Percentiles rank a stretch among this genome's conserved stretches.
Conservation (phyloP, 306 rosid species). For the Arachis hypogaea region DNA sequence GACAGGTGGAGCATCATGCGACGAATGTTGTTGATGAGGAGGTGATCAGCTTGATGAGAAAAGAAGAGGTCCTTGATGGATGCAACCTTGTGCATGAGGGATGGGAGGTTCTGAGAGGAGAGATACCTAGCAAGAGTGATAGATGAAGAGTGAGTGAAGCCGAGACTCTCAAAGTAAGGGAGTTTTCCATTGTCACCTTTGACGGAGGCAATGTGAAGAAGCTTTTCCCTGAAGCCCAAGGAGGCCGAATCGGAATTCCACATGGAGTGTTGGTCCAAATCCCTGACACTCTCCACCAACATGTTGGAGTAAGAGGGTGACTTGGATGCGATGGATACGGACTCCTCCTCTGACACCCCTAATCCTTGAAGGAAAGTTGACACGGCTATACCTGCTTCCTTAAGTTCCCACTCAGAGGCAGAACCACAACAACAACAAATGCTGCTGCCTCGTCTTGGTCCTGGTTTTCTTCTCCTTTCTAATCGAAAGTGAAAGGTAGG, state of each 20-base stretch:
- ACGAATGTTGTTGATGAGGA: conserved; percentile 58
- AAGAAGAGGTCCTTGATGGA: conserved; percentile 73
- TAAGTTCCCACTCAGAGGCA: conserved; percentile 30
- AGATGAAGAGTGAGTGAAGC: conserved; percentile 74
- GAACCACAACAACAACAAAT: too few relatives aligned
- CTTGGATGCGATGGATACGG: conserved; percentile 53
- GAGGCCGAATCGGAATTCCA: conserved; percentile 40
- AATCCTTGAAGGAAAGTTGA: conserved; percentile 53
- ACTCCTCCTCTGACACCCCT: conserved; percentile 61
- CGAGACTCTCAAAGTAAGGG: conserved; percentile 77
- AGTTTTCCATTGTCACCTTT: conserved; percentile 84
- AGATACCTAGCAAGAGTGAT: conserved; percentile 77
- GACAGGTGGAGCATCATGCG: conserved; percentile 73
- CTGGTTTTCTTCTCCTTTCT: too few relatives aligned
- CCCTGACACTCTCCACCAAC: conserved; percentile 71
- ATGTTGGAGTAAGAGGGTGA: conserved; percentile 63
- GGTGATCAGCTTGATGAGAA: conserved; percentile 45
- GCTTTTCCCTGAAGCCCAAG: conserved; percentile 63
- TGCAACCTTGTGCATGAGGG: conserved; percentile 69
- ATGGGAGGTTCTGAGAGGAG: conserved; percentile 56
- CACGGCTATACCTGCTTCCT: conserved; percentile 58
- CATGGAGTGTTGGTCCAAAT: conserved; percentile 68
- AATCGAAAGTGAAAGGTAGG: too few relatives aligned
- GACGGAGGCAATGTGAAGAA: conserved; percentile 54
- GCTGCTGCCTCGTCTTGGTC: too few relatives aligned